Percentiles rank a stretch among this genome's conserved stretches.
Evolutionary conservation across 2,329 filamentous ascomycete genomes (phyloP).

Genomic region (Bipolaris victoriae): DNA sequence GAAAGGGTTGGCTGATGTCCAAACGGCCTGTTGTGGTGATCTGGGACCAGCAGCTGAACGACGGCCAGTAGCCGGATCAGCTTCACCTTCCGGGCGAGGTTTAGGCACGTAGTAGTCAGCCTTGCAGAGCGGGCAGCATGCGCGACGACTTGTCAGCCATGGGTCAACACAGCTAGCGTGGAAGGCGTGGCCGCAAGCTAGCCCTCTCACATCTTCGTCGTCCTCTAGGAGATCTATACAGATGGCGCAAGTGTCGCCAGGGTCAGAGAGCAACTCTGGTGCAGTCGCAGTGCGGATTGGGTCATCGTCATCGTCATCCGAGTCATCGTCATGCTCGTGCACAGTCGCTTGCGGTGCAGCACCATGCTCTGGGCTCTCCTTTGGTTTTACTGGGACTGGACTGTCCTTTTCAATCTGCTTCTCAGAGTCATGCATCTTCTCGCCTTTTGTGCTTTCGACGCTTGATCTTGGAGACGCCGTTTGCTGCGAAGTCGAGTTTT

Average conservation of each 20-base stretch:
- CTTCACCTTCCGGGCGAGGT: slow-evolving; percentile 69
- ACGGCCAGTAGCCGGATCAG: slow-evolving; percentile 36
- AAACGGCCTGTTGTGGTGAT: slow-evolving; percentile 43
- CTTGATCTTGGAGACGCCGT: slow-evolving; percentile 32
- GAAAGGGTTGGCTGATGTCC: slow-evolving; percentile 42
- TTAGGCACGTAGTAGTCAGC: slow-evolving; percentile 97
- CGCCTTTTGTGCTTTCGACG: slow-evolving; percentile 29
- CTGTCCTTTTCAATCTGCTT: slow-evolving; percentile 20
- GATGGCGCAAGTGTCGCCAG: slow-evolving; percentile 94
- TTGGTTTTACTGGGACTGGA: slow-evolving; percentile 30
- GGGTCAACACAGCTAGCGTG: slow-evolving; percentile 95
- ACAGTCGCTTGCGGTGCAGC: slow-evolving; percentile 26
- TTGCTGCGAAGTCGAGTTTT: slow-evolving; percentile 26
- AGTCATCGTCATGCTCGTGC: slow-evolving; percentile 54
- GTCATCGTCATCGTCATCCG: slow-evolving; percentile 76
- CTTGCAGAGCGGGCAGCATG: slow-evolving; percentile 97
- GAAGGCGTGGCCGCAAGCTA: slow-evolving; percentile 98
- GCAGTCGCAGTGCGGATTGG: slow-evolving; percentile 83
- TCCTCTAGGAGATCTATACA: slow-evolving; percentile 94
- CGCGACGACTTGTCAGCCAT: slow-evolving; percentile 91
- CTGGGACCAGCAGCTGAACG: slow-evolving; percentile 38
- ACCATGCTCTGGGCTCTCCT: slow-evolving; percentile 31
- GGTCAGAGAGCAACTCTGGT: slow-evolving; percentile 78
- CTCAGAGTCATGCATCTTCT: slow-evolving; percentile 31
- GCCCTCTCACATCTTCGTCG: slow-evolving; percentile 90